A percentile compares a stretch with the other conserved stretches of the same genome.
These are phyloP conservation scores for Neofusicoccum laricinum DNA, from an alignment of 2,329 filamentous ascomycete genomes.

Conservation along the genomic window DNA sequence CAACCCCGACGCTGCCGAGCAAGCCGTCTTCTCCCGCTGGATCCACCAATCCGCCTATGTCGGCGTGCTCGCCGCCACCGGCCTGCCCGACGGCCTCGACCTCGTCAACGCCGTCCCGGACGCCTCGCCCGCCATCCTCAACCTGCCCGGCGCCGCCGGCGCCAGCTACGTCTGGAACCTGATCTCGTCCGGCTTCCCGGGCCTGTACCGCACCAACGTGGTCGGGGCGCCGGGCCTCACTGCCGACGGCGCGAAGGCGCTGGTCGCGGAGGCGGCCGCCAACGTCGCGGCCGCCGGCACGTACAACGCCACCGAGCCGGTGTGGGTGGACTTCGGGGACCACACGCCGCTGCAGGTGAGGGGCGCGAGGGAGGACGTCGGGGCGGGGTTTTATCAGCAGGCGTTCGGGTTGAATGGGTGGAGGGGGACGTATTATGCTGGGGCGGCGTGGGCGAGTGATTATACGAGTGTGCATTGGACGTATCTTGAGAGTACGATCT, in stretches of 20 bases:
- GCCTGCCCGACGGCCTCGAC: constrained; percentile 29
- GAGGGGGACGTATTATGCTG: constrained; percentile 27
- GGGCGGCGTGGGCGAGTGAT: constrained; percentile 25
- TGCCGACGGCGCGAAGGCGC: not conserved
- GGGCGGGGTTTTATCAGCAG: constrained; percentile 26
- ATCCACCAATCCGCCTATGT: constrained; percentile 39
- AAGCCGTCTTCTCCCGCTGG: constrained; percentile 38
- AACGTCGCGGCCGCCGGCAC: not conserved
- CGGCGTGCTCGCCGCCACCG: constrained; percentile 38
- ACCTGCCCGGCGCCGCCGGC: constrained; percentile 17
- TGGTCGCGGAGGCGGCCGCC: not conserved
- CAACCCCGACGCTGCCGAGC: constrained; percentile 44
- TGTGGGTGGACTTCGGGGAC: constrained; percentile 20
- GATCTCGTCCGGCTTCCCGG: constrained; percentile 18
- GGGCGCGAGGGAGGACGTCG: constrained; percentile 23
- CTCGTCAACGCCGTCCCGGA: constrained; percentile 29
- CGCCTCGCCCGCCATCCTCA: constrained; percentile 30
- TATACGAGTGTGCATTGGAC: not conserved
- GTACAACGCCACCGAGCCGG: constrained; percentile 1
- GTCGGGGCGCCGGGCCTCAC: constrained; percentile 9
- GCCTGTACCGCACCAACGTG: constrained; percentile 22
- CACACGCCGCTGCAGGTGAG: constrained; percentile 28
- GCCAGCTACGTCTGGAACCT: not conserved
- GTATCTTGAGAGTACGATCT: not conserved
- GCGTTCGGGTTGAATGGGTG: constrained; percentile 26